A percentile compares a stretch with the other conserved stretches of the same genome.
Conservation (phyloP, 441 rosid genomes). For the Bocquillonia castaneifolia region DNA sequence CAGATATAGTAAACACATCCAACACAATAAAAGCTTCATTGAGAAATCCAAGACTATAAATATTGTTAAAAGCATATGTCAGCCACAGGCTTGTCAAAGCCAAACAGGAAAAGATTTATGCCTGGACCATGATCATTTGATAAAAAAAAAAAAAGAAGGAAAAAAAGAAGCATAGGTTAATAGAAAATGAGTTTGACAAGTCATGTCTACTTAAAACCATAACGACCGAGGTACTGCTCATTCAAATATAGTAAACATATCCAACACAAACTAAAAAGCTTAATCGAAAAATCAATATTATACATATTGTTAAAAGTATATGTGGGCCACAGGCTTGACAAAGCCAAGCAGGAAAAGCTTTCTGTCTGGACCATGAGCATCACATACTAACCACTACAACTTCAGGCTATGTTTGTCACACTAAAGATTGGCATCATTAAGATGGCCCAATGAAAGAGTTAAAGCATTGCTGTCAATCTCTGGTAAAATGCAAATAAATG, state of each 20-base stretch:
- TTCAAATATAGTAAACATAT: neutral
- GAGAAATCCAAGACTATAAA: too few relatives aligned
- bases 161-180: too few relatives aligned
- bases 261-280: neutral
- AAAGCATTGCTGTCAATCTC: neutral
- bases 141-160: too few relatives aligned
- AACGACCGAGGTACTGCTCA: neutral
- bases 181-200: too few relatives aligned
- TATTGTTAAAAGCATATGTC: too few relatives aligned
- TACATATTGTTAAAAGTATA: neutral
- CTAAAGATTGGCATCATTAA: neutral
- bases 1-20: neutral
- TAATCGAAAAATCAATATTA: neutral
- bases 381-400: neutral
- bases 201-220: too few relatives aligned
- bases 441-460: neutral
- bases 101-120: too few relatives aligned
- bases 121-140: too few relatives aligned
- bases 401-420: neutral
- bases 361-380: neutral
- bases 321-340: neutral
- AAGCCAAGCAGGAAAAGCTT: slow-evolving; percentile 10
- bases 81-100: too few relatives aligned
- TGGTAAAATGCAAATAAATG: slow-evolving; percentile 3
- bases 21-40: neutral